phyloP scores from a whole-genome alignment of 345 rosid species.

The Populus deltoides region DNA sequence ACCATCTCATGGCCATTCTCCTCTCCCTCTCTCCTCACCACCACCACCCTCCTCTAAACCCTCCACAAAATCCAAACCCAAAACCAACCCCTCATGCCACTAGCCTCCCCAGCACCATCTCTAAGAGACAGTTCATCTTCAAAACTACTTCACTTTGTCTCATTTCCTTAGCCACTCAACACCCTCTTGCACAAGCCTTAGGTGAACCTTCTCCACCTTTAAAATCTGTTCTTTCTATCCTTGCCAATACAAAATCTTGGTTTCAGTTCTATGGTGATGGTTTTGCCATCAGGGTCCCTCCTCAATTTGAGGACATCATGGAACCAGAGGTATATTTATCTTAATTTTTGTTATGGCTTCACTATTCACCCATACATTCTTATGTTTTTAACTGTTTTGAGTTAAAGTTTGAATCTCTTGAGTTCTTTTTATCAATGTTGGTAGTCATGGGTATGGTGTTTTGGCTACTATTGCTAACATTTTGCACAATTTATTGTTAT shows the following conservation, averaged over 20 bases:
- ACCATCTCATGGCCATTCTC: constrained; percentile 62
- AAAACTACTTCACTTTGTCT: constrained; percentile 43
- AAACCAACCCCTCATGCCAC: constrained; percentile 10
- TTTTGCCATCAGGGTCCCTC: constrained; percentile 84
- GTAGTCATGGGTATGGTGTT: background rate
- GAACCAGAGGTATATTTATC: constrained; percentile 68
- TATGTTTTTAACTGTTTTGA: background rate
- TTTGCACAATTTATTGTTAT: background rate
- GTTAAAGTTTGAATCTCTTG: background rate
- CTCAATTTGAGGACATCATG: constrained; percentile 70
- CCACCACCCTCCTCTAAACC: constrained; percentile 30
- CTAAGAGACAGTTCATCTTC: constrained; percentile 53
- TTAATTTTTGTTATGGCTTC: background rate
- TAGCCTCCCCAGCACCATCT: constrained; percentile 16
- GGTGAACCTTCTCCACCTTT: constrained; percentile 53
- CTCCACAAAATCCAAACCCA: constrained; percentile 24
- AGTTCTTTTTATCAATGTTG: background rate
- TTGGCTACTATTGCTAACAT: background rate
- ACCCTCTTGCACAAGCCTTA: constrained; percentile 44
- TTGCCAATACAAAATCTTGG: constrained; percentile 79
- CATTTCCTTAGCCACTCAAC: constrained; percentile 37
- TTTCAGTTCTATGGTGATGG: constrained; percentile 84
- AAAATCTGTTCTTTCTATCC: constrained; percentile 47
- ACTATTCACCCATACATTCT: background rate
- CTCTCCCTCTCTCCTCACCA: constrained; percentile 44